These are phyloP conservation scores for Artemisia annua DNA, from an alignment of 129 eudicot species.

Conservation along the genomic window DNA sequence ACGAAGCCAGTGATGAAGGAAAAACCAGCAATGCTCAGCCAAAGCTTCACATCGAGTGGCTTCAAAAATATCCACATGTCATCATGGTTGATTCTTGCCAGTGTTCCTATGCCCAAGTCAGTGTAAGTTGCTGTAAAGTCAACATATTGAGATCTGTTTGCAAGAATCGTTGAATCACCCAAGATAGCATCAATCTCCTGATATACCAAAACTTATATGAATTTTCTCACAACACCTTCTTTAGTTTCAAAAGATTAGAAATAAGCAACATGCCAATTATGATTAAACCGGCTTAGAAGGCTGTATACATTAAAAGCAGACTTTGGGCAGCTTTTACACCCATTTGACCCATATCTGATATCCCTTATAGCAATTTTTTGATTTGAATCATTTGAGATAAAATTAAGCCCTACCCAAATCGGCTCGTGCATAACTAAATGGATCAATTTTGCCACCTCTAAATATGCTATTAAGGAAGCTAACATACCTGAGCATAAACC, in stretches of 20 bases:
- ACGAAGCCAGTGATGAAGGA: slow-evolving; percentile 15
- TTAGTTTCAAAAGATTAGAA: too few relatives aligned
- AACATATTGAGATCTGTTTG: slow-evolving; percentile 36
- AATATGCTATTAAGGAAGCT: background rate
- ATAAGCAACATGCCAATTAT: background rate
- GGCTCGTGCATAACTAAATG: background rate
- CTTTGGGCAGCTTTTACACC: background rate
- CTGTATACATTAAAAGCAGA: background rate
- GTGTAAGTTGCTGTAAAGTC: slow-evolving; percentile 47
- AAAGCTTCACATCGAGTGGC: slow-evolving; percentile 40
- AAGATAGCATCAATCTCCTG: slow-evolving; percentile 40
- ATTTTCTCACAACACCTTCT: background rate
- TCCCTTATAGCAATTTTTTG: background rate
- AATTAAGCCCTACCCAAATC: background rate
- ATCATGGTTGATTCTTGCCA: slow-evolving; percentile 17
- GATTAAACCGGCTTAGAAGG: background rate
- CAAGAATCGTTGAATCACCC: slow-evolving; percentile 43
- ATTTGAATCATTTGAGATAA: background rate
- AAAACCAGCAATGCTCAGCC: slow-evolving; percentile 29
- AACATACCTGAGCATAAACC: slow-evolving; percentile 37
- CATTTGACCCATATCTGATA: background rate
- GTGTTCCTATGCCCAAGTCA: slow-evolving; percentile 36
- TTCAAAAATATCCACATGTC: slow-evolving; percentile 33
- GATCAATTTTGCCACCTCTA: background rate
- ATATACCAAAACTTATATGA: background rate